Conservation (phyloP, 176 grass and related monocot species). For the Triticum timopheevii region DNA sequence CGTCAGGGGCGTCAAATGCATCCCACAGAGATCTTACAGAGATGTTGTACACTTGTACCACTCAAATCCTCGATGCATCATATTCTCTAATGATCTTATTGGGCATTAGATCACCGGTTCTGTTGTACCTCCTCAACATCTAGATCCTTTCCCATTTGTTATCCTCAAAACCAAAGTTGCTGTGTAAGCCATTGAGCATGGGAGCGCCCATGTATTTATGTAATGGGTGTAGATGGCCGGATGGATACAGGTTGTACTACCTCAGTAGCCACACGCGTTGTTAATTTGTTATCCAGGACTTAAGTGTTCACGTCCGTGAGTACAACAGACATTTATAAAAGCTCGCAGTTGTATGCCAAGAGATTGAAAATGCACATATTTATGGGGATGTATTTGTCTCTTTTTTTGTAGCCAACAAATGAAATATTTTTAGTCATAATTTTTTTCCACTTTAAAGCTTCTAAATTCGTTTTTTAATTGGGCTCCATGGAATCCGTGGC, state of each 20-base stretch:
- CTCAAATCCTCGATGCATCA: background rate
- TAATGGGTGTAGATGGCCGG: background rate
- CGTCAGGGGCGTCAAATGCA: too few relatives aligned
- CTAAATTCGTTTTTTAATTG: too few relatives aligned
- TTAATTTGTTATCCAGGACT: background rate
- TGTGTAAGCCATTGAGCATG: background rate
- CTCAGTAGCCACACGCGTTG: background rate
- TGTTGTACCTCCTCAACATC: background rate
- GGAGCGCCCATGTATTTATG: background rate
- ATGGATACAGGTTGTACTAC: background rate
- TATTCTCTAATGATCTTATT: background rate
- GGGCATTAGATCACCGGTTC: too few relatives aligned
- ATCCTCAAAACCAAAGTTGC: background rate
- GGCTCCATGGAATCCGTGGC: too few relatives aligned
- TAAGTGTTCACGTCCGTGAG: background rate
- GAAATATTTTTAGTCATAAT: too few relatives aligned
- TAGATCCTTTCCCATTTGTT: background rate
- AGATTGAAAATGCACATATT: too few relatives aligned
- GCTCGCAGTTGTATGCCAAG: background rate
- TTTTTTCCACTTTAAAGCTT: too few relatives aligned
- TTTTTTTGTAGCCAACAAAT: too few relatives aligned
- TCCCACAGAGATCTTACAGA: too few relatives aligned
- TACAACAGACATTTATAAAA: background rate
- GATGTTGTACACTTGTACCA: background rate
- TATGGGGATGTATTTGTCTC: too few relatives aligned